A percentile compares a stretch with the other conserved stretches of the same genome.
Evolutionary conservation across 2,329 filamentous ascomycete species (phyloP).

Genomic region (Paecilomyces dactylethromorphus): DNA sequence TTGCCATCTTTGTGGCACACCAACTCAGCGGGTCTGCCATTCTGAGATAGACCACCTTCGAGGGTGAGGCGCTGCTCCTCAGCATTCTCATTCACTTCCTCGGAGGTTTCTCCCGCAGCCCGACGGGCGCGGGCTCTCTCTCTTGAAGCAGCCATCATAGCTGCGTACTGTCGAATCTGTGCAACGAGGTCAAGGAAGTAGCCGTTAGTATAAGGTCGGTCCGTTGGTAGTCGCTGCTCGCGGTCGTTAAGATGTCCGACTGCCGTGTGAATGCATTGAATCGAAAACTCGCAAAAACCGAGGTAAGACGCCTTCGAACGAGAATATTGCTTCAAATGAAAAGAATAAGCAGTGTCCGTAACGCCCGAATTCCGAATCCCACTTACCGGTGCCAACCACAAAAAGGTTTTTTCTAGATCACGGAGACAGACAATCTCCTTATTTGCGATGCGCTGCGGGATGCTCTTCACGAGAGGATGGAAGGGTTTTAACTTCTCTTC

Average conservation of each 20-base stretch:
- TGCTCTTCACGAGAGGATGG: slow-evolving; percentile 69
- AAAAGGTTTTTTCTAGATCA: slow-evolving; percentile 87
- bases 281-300: slow-evolving; percentile 82
- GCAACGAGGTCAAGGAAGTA: slow-evolving; percentile 96
- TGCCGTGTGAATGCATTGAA: slow-evolving; percentile 83
- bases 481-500: slow-evolving; percentile 72
- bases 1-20: slow-evolving; percentile 77
- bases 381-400: slow-evolving; percentile 94
- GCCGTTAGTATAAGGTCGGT: slow-evolving; percentile 88
- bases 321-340: slow-evolving; percentile 64
- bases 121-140: slow-evolving; percentile 55
- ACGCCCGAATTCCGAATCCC: slow-evolving; percentile 51
- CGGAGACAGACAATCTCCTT: slow-evolving; percentile 86
- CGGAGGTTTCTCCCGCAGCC: slow-evolving; percentile 23
- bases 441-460: slow-evolving; percentile 70
- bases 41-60: slow-evolving; percentile 72
- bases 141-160: slow-evolving; percentile 70
- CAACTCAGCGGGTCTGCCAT: slow-evolving; percentile 76
- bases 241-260: slow-evolving; percentile 78
- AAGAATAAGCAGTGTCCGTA: slow-evolving; percentile 62
- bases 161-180: slow-evolving; percentile 85
- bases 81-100: slow-evolving; percentile 46
- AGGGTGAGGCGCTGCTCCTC: slow-evolving; percentile 70
- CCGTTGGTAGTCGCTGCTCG: slow-evolving; percentile 76
- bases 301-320: slow-evolving; percentile 68